Evolutionary conservation across 306 rosid genomes (phyloP), one percentile per base, ranked within the genome.

Genomic region (Prunus salicina): DNA sequence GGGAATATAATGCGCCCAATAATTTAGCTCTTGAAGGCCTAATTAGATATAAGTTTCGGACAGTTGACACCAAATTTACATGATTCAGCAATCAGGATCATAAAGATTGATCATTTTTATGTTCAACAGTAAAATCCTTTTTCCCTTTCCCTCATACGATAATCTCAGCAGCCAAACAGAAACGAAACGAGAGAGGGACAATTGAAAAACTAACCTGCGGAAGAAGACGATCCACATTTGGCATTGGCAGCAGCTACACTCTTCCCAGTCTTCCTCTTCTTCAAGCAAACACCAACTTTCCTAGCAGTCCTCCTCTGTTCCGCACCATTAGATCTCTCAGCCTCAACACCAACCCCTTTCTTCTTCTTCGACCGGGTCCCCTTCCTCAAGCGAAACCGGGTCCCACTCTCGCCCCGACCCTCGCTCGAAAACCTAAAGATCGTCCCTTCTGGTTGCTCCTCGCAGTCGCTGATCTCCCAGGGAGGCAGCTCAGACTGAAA

Each of bases 341-440:
- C 79, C 74, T 64, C 69, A 30, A 34, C 45, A 14, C n/a, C 43
- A 56, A 30, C 78, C 67, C 67, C 78, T 14, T 76, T 82, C 64
- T 49, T 81, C 60, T 51, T 65, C 71, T 66, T 74, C 80, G 75
- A 51, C 67, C 66, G 41, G 11, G 61, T n/a, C 73, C 72, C 83
- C 82, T 79, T 83, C 34, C 64, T 47, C 64, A 55, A 41, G 10
- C 18, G 61, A 10, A 34, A 64, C 80, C 76, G 76, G 24, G 79
- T 43, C 53, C 78, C 43, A 38, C 74, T 53, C 73, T 79, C 76
- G 52, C 46, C 46, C 19, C 69, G 77, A 13, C 78, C 69, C 15
- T 78, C 68, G 43, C 88, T 80, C 41, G 89, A 80, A 75, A 91
- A 91, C 88, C 77, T 83, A 32, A 88, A 87, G 76, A 88, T 73